Evolutionary conservation across 1,284 basidiomycete species (phyloP).

Genomic region (Sanghuangporus weigelae): DNA sequence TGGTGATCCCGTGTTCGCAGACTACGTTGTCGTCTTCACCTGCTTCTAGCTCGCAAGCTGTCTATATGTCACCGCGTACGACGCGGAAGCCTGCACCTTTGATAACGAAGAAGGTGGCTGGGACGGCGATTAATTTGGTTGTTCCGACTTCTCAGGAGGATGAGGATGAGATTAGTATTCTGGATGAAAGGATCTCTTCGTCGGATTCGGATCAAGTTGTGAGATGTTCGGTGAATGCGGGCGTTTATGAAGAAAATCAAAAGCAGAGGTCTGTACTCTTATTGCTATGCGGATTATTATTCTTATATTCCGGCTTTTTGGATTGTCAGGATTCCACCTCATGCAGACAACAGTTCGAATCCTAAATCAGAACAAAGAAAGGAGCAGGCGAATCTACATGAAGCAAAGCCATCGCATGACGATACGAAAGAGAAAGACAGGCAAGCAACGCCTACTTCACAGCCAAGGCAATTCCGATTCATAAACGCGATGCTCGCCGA

Average conservation of each 20-base stretch:
- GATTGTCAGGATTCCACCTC: not conserved
- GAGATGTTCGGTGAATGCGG: not conserved
- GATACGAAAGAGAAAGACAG: too few species aligned
- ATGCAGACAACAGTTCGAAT: not conserved
- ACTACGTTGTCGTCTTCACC: not conserved
- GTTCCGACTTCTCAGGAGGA: conserved; percentile 17
- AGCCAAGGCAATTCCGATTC: not conserved
- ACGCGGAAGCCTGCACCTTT: conserved; percentile 1
- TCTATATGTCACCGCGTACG: not conserved
- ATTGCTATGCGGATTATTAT: not conserved
- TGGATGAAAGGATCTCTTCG: not conserved
- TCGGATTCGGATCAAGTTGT: not conserved
- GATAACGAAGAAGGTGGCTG: not conserved
- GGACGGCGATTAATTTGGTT: not conserved
- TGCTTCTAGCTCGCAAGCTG: not conserved
- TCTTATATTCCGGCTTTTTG: not conserved
- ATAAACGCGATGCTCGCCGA: not conserved
- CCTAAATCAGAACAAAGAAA: not conserved
- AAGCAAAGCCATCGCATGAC: too few species aligned
- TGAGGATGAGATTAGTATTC: conserved; percentile 13
- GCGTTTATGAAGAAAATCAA: not conserved
- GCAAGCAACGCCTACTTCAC: not conserved
- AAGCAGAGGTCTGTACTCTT: not conserved
- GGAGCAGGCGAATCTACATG: not conserved
- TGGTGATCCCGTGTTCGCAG: conserved; percentile 5